Evolutionary conservation across 1,139 yeast species (phyloP), one percentile per base, ranked within the genome.

Genomic region (Geotrichum histeridarum): DNA sequence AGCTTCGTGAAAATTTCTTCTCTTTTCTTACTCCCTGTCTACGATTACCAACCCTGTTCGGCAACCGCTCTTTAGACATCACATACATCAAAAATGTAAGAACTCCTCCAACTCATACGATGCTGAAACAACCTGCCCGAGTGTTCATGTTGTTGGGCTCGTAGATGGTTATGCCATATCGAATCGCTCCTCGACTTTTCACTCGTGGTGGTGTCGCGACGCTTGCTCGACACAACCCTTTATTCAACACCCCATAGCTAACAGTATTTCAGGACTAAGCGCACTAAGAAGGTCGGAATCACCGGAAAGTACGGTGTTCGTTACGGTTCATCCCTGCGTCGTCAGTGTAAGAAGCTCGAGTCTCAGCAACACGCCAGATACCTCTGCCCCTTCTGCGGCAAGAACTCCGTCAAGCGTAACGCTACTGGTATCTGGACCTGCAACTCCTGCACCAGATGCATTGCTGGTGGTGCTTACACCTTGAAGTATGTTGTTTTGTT

Each of bases 281-380:
- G 99, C 87, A 93, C 99, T 73, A 93, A 93, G 95, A 93, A 93
- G 91, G 99, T 93, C 77, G 99, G 99, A 80, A 93, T 93, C 83
- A 93, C 99, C 79, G 99, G 99, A 85, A 94, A 94, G 84, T 93
- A 89, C 86, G 99, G 98, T 88, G 97, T 93, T 81, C 91, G 99
- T 86, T 93, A 93, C 82, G 98, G 99, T 91, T 93, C 99, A 73
- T 94, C 99, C 68, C 84, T 93, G 79, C 91, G 99, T 87, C 91
- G 98, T 83, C 97, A 90, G 81, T 88, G 96, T 83, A 91, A 91
- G 86, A 93, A 93, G 85, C 82, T 94, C 80, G 99, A 94, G 82
- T 86, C 89, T 73, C 97, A 90, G 81, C 97, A 91, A 78, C 99
- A 93, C 81, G 88, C 99, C 73, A 89, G 88, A 77, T 94, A 93